Evolutionary conservation across 768 basidiomycete genomes (phyloP), one percentile per base, ranked within the genome.

Genomic region (Lentinula sp.): DNA sequence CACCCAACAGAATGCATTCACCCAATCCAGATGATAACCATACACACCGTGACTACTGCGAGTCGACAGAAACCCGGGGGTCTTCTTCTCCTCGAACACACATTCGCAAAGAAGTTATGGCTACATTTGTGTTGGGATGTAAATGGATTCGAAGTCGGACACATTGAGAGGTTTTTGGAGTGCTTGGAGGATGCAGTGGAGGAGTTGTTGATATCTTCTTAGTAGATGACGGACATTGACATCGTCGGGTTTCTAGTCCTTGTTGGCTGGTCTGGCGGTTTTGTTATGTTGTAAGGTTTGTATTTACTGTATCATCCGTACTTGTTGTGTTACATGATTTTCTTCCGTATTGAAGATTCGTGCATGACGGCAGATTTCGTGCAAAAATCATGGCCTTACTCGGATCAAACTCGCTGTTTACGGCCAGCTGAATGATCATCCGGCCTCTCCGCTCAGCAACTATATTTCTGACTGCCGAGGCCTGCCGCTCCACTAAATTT

Each of bases 31-130:
- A 45, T 28, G 9, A 28, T 61, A 5, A 53, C 20, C 33, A 75
- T 88, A n/a, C 78, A 81, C 64, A 80, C 79, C 10, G 75, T 90
- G 36, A 86, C 83, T 20, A 88, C 87, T 2, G 87, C 86, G 20
- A 85, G 82, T 13, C 74, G 87, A 18, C 86, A 87, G 67, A 81
- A 86, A 6, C 69, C 79, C 1, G 81, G 85, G 3, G 86, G 81
- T 2, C 78, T 87, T 70, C 72, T 88, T 39, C 71, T 89, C 18
- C 83, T 90, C 41, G 82, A 82, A 16, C 83, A 85, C 68, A 83
- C 83, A 4, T 84, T 82, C 67, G 79, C 73, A n/a, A 82, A 81
- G 16, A 79, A 79, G 68, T 73, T 90, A 36, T 87, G 81, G 80
- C 65, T 88, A 58, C 70, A 73, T 51, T 49, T 73, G 28, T 73